phyloP scores from a whole-genome alignment of 192 early-diverging fungal species.

The Coemansia sp. region DNA sequence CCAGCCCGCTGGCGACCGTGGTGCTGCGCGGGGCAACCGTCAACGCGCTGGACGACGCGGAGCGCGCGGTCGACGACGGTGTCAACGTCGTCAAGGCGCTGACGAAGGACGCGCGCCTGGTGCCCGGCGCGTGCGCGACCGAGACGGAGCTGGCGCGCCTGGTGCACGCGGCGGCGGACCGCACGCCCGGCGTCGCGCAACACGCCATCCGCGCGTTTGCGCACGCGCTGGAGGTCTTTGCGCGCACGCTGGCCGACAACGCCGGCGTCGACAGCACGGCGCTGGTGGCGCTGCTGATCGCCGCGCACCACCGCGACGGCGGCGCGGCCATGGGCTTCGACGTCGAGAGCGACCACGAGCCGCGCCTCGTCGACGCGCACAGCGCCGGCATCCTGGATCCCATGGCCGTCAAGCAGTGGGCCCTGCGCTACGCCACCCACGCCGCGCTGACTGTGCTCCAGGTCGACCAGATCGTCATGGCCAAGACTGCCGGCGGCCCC shows the following conservation, averaged over 20 bases:
- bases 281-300: slow-evolving; percentile 87
- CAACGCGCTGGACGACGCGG: slow-evolving; percentile 95
- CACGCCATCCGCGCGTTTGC: slow-evolving; percentile 96
- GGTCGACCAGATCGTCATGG: slow-evolving; percentile 99
- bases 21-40: slow-evolving; percentile 94
- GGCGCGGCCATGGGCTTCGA: slow-evolving; percentile 61
- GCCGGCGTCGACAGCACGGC: slow-evolving; percentile 94
- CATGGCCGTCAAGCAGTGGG: slow-evolving; percentile 83
- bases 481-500: slow-evolving; percentile 94
- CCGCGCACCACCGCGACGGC: slow-evolving; percentile 75
- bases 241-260: slow-evolving; percentile 92
- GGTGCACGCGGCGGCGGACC: slow-evolving; percentile 77
- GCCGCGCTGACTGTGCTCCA: slow-evolving; percentile 91
- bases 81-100: slow-evolving; percentile 95
- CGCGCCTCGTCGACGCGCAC: slow-evolving; percentile 68
- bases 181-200: slow-evolving; percentile 93
- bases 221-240: slow-evolving; percentile 92
- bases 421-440: slow-evolving; percentile 86
- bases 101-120: slow-evolving; percentile 78
- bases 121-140: slow-evolving; percentile 91
- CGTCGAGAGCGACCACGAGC: slow-evolving; percentile 66
- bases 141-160: slow-evolving; percentile 91
- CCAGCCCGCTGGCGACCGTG: slow-evolving; percentile 88
- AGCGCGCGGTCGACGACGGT: slow-evolving; percentile 97
- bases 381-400: slow-evolving; percentile 74